phyloP scores from a whole-genome alignment of 306 rosid species.

The Canavalia gladiata region DNA sequence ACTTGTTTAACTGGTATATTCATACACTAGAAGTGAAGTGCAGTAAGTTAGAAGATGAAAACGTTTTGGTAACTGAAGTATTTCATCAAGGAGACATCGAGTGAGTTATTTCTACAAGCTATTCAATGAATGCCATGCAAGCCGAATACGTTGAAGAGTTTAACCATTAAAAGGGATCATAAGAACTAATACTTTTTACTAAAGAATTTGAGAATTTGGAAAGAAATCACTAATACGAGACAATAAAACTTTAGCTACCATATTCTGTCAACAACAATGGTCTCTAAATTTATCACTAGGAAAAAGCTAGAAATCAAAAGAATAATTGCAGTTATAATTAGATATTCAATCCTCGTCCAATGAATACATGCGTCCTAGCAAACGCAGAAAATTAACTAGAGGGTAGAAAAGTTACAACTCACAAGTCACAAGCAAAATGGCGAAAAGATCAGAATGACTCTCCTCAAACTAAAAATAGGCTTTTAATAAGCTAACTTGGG shows the following conservation, averaged over 20 bases:
- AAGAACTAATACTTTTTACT: background rate
- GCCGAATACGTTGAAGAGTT: background rate
- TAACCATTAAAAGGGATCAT: background rate
- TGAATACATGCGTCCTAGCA: background rate
- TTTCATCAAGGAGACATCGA: background rate
- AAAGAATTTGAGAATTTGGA: background rate
- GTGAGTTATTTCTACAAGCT: background rate
- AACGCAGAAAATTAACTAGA: background rate
- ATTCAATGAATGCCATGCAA: constrained; percentile 11
- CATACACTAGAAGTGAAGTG: background rate
- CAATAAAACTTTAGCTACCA: background rate
- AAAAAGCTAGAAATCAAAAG: background rate
- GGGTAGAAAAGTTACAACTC: background rate
- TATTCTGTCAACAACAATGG: background rate
- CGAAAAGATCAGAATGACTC: constrained; percentile 32
- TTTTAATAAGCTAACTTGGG: constrained; percentile 37
- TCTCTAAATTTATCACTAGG: background rate
- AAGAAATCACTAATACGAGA: background rate
- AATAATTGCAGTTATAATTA: background rate
- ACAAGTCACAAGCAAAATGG: constrained; percentile 5
- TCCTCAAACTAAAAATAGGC: constrained; percentile 35
- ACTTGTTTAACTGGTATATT: background rate
- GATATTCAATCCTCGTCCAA: constrained; percentile 6
- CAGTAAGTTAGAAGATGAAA: constrained; percentile 11
- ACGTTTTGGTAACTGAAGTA: background rate